A percentile compares a stretch with the other conserved stretches of the same genome.
Evolutionary conservation across 306 rosid species (phyloP).

Genomic region (Sicyos baderoa): DNA sequence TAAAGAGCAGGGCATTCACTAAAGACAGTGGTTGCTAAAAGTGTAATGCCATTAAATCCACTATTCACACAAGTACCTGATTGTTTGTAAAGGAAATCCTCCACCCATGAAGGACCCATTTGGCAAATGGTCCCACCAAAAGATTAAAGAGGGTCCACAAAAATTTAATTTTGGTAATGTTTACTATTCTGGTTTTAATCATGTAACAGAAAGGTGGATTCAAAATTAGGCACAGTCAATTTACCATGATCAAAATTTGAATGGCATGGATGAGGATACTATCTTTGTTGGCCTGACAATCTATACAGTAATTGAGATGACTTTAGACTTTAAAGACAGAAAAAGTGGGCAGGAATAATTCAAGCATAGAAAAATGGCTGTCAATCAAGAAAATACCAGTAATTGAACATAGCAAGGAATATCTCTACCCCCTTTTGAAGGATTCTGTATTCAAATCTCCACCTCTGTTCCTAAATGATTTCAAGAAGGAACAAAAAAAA

Average conservation of each 20-base stretch:
- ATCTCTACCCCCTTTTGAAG: no score
- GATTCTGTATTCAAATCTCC: neutral
- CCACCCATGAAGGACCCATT: constrained; percentile 16
- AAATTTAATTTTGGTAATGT: neutral
- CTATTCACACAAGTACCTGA: neutral
- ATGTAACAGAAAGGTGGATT: neutral
- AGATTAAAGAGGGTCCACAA: constrained; percentile 15
- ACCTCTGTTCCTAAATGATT: no score
- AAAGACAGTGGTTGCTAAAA: constrained; percentile 34
- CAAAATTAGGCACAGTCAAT: constrained; percentile 13
- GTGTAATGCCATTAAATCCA: constrained; percentile 9
- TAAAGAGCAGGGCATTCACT: constrained; percentile 44
- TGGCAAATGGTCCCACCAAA: constrained; percentile 13
- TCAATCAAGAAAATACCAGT: constrained; percentile 1
- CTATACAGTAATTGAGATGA: constrained; percentile 2
- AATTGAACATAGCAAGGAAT: neutral
- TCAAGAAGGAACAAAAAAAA: no score
- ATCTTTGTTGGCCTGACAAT: neutral
- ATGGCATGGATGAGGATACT: neutral
- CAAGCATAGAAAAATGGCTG: neutral
- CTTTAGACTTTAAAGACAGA: constrained; percentile 9
- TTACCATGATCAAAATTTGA: constrained; percentile 2
- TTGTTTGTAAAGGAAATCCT: constrained; percentile 12
- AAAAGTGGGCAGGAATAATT: neutral
- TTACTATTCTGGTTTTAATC: neutral